Base-by-base conservation (phyloP, 345 rosid species). In the Streptanthus diversifolius region DNA sequence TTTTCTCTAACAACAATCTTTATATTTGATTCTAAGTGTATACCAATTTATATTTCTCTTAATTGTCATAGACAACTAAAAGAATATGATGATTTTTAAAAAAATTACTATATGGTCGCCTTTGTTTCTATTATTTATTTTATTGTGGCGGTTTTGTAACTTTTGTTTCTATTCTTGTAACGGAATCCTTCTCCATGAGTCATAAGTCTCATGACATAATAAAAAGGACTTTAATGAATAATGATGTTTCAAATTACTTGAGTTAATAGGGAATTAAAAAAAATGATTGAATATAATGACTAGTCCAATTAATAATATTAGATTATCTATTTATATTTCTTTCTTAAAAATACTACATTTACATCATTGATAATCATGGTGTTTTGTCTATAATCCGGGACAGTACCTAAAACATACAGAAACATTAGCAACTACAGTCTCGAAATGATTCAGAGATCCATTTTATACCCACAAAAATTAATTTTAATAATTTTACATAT, bases 81-180 rank as follows among this genome's bases (percentile, higher is more conserved):
- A 39, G 29, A 68, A 68, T 39, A 7, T 29, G 47, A 57, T 30
- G 22, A 30, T 41, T 55, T 14, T 32, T 11, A 44, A 19, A 13
- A 45, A 10, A 58, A 39, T 35, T 17, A 39, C 55, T 49, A 27
- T 39, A 49, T 37, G 22, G 73, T 60, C 13, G 15, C 33, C 32
- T 49, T 68, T 41, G 39, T 66, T 48, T 66, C 10, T 61, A 35
- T 43, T 60, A 43, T 53, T 18, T 17, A 8, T 37, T 25, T 68
- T 35, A 25, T 45, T 63, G 36, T 62, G 60, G 29, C 79, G 29
- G 79, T 64, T 76, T 54, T 14, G 11, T 49, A 27, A 47, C 53
- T 57, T 77, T 70, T 39, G 71, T 70, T 70, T 64, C 67, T 70
- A 43, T 70, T 76, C 70, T 33, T 48, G 76, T 63, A 70, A 70